Conservation (phyloP, 2,329 filamentous ascomycete species). For the Plectosphaerella plurivora region DNA sequence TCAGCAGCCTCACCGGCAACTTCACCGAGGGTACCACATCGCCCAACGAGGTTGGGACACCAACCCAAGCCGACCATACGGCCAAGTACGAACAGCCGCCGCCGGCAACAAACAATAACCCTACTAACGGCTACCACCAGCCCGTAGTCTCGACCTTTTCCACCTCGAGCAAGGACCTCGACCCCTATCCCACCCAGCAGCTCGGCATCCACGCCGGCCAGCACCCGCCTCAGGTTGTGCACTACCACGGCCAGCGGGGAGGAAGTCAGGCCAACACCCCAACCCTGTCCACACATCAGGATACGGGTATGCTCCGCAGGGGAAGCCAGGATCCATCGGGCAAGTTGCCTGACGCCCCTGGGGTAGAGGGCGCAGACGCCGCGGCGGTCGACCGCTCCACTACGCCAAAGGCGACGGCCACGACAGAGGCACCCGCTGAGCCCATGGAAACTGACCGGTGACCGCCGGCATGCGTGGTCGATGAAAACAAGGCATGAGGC, state of each 20-base stretch:
- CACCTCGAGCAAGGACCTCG: conserved; percentile 65
- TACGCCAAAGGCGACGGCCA: conserved; percentile 16
- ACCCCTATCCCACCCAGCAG: conserved; percentile 63
- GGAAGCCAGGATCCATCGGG: conserved; percentile 41
- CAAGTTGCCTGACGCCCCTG: conserved; percentile 33
- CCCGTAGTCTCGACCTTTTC: conserved; percentile 66
- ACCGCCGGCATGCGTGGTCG: conserved; percentile 4
- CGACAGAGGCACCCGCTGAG: conserved; percentile 11
- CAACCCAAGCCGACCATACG: conserved; percentile 56
- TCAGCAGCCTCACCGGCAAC: conserved; percentile 66
- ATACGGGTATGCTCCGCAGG: conserved; percentile 38
- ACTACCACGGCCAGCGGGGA: conserved; percentile 64
- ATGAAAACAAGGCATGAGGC: not conserved
- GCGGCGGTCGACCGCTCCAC: conserved; percentile 21
- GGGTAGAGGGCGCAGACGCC: conserved; percentile 32
- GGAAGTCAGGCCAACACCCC: conserved; percentile 64
- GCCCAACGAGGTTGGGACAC: conserved; percentile 54
- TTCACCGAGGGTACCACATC: conserved; percentile 46
- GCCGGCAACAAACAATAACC: conserved; percentile 25
- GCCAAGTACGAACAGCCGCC: conserved; percentile 12
- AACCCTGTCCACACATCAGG: conserved; percentile 48
- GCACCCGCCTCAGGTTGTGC: conserved; percentile 60
- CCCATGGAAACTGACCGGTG: conserved; percentile 20
- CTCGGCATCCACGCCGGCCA: conserved; percentile 59
- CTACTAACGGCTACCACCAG: conserved; percentile 62